These are phyloP conservation scores for Clonostachys rosea DNA, from an alignment of 2,329 filamentous ascomycete genomes.

Conservation along the genomic window DNA sequence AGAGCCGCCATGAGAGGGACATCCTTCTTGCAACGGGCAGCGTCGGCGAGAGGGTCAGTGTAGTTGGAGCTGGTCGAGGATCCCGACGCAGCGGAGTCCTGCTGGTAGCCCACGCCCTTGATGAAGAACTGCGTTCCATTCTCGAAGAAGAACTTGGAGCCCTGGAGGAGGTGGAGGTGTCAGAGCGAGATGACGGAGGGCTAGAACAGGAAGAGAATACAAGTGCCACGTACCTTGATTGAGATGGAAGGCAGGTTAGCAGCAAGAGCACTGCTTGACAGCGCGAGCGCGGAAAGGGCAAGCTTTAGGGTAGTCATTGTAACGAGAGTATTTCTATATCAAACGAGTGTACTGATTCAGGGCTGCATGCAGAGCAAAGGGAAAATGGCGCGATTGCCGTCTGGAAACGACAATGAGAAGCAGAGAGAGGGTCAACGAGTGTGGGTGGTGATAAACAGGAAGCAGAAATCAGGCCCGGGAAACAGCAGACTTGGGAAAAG, in stretches of 20 bases:
- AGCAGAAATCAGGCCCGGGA: too few relatives aligned
- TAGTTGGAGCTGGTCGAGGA: conserved; percentile 47
- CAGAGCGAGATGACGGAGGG: not conserved
- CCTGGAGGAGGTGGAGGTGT: conserved; percentile 31
- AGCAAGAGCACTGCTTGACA: conserved; percentile 34
- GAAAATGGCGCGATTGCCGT: too few relatives aligned
- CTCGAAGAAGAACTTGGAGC: conserved; percentile 86
- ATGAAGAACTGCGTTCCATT: conserved; percentile 70
- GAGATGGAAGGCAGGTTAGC: conserved; percentile 50
- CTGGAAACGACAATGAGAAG: too few relatives aligned
- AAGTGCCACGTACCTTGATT: conserved; percentile 55
- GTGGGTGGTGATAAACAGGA: too few relatives aligned
- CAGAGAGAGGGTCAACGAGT: too few relatives aligned
- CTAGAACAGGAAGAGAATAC: not conserved
- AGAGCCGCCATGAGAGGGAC: conserved; percentile 75
- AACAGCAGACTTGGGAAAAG: too few relatives aligned
- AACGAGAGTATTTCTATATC: too few relatives aligned
- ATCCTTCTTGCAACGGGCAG: conserved; percentile 72
- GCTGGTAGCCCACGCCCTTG: conserved; percentile 92
- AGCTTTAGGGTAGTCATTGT: conserved; percentile 20
- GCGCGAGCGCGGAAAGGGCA: conserved; percentile 26
- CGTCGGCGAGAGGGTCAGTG: conserved; percentile 77
- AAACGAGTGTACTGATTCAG: too few relatives aligned
- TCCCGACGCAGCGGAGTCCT: conserved; percentile 61
- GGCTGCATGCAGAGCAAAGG: too few relatives aligned